Percentiles rank a stretch among this genome's conserved stretches.
Conservation (phyloP, 805 yeast species). For the Torulaspora delbrueckii region DNA sequence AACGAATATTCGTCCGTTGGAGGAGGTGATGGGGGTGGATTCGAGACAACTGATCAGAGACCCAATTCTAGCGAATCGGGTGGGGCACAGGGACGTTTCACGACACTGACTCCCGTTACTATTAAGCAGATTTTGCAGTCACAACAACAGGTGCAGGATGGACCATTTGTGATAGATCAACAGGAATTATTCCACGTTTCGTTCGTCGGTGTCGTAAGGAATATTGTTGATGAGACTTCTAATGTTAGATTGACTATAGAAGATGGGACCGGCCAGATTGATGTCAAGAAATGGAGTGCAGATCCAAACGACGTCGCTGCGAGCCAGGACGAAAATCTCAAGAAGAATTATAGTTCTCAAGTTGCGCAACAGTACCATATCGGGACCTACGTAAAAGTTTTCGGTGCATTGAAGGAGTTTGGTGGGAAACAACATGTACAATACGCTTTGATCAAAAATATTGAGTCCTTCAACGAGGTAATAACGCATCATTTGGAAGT, state of each 20-base stretch:
- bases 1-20: constrained; percentile 31
- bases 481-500: constrained; percentile 64
- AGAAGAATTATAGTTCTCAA: constrained; percentile 25
- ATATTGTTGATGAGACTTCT: constrained; percentile 53
- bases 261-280: constrained; percentile 70
- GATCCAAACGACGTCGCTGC: constrained; percentile 35
- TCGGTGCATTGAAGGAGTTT: constrained; percentile 54
- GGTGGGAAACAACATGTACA: constrained; percentile 60
- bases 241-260: constrained; percentile 58
- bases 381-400: constrained; percentile 58
- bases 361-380: constrained; percentile 37
- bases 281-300: constrained; percentile 60
- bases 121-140: constrained; percentile 66
- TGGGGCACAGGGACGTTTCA: constrained; percentile 15
- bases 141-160: constrained; percentile 57
- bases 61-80: constrained; percentile 22
- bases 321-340: constrained; percentile 27
- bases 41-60: constrained; percentile 27
- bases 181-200: constrained; percentile 60
- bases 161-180: constrained; percentile 55
- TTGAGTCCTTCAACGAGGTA: constrained; percentile 63
- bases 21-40: constrained; percentile 35
- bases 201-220: constrained; percentile 67
- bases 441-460: constrained; percentile 52
- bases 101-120: constrained; percentile 59